Evolutionary conservation across 1,284 basidiomycete genomes (phyloP), one percentile per base, ranked within the genome.

Genomic region (Cryptococcus sp.): DNA sequence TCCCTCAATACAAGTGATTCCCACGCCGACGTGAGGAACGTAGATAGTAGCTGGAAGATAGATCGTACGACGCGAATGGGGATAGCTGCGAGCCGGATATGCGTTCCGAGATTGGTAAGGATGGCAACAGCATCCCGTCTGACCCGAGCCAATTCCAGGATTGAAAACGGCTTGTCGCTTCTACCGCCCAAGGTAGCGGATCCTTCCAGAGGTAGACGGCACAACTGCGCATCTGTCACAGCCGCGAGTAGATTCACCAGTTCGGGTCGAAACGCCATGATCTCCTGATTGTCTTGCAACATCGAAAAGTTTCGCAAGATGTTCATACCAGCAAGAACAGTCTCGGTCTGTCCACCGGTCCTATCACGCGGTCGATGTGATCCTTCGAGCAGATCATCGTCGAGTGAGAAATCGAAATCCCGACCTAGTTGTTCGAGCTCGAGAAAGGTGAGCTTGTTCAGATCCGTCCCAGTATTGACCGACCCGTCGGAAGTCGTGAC

Each of bases 341-440:
- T 78, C 58, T 89, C 87, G 3, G 75, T 77, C 42, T 61, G 43
- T 11, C 70, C 68, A 15, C 66, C 64, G 0, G 66, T 70, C 25
- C 54, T 50, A 43, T 65, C 67, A 30, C 40, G 59, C 8, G 47
- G 41, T 16, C 51, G 49, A n/a, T 30, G 45, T 39, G 53, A 48
- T 57, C 82, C 81, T 38, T 78, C 73, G 11, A 81, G 84, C 23
- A 82, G 84, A 6, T 71, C 75, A 8, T 68, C 68, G 5, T 74
- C 76, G 68, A 95, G 90, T 3, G 87, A 86, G 50, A 85, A 80
- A 62, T 96, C 92, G 70, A 93, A 86, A 59, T 97, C 80, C 50
- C 95, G 80, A 61, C 96, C 94, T 45, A 98, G 78, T 38, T 91
- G 79, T 71, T 97, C 94, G 52, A 95, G 89, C 55, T 96, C 81